These are phyloP conservation scores for Nakaseomyces uthaithaninus DNA, from an alignment of 1,139 yeast species.

Conservation along the genomic window DNA sequence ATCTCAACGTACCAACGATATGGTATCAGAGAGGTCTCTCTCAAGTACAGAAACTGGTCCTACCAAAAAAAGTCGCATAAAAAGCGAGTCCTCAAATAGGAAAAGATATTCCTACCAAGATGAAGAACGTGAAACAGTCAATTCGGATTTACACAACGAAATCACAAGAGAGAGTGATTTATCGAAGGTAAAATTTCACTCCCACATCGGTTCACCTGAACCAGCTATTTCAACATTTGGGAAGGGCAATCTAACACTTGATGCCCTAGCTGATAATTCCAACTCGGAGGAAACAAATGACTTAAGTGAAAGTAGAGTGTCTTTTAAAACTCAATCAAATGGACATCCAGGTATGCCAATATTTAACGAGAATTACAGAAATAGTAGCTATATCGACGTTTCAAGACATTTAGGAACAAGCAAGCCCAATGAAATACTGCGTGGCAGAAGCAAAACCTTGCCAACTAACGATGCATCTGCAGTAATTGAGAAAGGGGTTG, in stretches of 20 bases:
- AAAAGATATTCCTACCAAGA: slow-evolving; percentile 2
- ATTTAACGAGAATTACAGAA: slow-evolving; percentile 9
- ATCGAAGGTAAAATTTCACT: slow-evolving; percentile 45
- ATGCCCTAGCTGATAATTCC: slow-evolving; percentile 36
- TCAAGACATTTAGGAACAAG: slow-evolving; percentile 11
- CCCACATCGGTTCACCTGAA: slow-evolving; percentile 38
- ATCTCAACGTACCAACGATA: neutral
- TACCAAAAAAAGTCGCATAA: neutral
- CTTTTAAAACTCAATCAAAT: slow-evolving; percentile 3
- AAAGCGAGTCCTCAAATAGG: neutral
- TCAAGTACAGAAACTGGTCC: slow-evolving; percentile 7
- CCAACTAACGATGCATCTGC: slow-evolving; percentile 16
- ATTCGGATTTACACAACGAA: neutral
- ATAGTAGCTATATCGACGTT: slow-evolving; percentile 16
- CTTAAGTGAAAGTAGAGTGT: slow-evolving; percentile 4
- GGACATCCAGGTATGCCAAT: slow-evolving; percentile 3
- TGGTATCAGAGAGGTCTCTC: neutral
- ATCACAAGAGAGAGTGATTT: slow-evolving; percentile 8
- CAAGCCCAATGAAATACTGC: slow-evolving; percentile 9
- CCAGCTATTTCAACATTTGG: slow-evolving; percentile 58
- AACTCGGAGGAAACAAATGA: slow-evolving; percentile 8
- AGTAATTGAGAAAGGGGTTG: slow-evolving; percentile 2
- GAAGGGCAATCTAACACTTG: slow-evolving; percentile 58
- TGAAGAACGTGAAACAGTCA: slow-evolving; percentile 7
- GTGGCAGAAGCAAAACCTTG: slow-evolving; percentile 23